A percentile compares a stretch with the other conserved stretches of the same genome.
These are phyloP conservation scores for Daldinia vernicosa DNA, from an alignment of 495 filamentous ascomycete genomes.

Conservation along the genomic window DNA sequence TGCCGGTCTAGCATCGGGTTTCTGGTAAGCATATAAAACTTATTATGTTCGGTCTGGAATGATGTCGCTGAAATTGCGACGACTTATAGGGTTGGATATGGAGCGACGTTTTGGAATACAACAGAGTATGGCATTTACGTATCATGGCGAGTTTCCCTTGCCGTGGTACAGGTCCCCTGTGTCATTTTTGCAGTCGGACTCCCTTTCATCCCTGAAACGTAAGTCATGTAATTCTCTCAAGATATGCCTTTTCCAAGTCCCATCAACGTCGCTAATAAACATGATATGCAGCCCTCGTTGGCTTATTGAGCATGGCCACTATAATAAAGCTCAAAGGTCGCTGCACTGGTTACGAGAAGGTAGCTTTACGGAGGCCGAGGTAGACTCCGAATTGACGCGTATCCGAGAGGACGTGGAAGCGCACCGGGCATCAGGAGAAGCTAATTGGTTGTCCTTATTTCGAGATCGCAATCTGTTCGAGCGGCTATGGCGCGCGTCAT, in stretches of 20 bases:
- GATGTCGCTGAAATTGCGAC: background rate
- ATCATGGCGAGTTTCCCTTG: slow-evolving; percentile 59
- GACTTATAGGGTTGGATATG: slow-evolving; percentile 54
- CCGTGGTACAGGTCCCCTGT: slow-evolving; percentile 56
- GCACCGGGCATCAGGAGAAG: slow-evolving; percentile 42
- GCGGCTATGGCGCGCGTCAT: slow-evolving; percentile 56
- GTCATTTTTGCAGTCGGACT: slow-evolving; percentile 55
- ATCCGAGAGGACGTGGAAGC: slow-evolving; percentile 51
- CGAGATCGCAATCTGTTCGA: slow-evolving; percentile 51
- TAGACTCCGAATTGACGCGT: slow-evolving; percentile 49
- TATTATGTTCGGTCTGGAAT: background rate
- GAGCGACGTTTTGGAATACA: slow-evolving; percentile 53
- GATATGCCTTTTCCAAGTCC: background rate
- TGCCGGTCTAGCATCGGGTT: slow-evolving; percentile 59
- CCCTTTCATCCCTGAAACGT: slow-evolving; percentile 61
- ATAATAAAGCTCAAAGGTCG: slow-evolving; percentile 48
- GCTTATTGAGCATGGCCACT: slow-evolving; percentile 57
- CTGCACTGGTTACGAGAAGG: slow-evolving; percentile 58
- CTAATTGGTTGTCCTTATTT: slow-evolving; percentile 53
- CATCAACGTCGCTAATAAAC: background rate
- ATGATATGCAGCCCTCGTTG: slow-evolving; percentile 53
- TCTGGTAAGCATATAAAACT: slow-evolving; percentile 54
- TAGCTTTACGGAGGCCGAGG: slow-evolving; percentile 47
- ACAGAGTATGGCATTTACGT: slow-evolving; percentile 41
- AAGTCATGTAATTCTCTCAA: slow-evolving; percentile 37